These are phyloP conservation scores for Xylaria nigripes DNA, from an alignment of 495 filamentous ascomycete genomes.

Conservation along the genomic window DNA sequence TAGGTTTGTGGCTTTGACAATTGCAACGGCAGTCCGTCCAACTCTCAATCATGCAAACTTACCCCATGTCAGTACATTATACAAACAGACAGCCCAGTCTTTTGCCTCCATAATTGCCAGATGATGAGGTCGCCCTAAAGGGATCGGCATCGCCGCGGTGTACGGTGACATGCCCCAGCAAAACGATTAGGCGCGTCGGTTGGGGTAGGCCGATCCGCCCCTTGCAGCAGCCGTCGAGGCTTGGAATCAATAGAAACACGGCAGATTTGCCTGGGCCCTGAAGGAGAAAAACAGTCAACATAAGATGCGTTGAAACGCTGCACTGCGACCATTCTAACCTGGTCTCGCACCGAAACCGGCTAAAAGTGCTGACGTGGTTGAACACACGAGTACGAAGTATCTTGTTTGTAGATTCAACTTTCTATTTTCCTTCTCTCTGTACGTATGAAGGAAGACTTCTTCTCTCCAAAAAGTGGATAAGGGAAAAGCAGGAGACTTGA, in stretches of 20 bases:
- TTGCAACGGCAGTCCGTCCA: background rate
- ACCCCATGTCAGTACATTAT: background rate
- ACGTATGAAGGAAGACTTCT: background rate
- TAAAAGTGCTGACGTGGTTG: slow-evolving; percentile 11
- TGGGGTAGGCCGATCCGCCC: background rate
- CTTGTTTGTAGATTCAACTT: background rate
- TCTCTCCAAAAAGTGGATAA: slow-evolving; percentile 5
- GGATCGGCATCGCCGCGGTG: background rate
- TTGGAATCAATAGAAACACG: background rate
- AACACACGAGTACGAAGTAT: background rate
- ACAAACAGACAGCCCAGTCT: background rate
- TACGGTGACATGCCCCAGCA: background rate
- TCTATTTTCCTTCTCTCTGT: background rate
- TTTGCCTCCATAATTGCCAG: background rate
- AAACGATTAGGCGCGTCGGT: slow-evolving; percentile 1
- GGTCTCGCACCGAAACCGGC: slow-evolving; percentile 12
- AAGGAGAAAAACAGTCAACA: background rate
- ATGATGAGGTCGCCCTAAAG: background rate
- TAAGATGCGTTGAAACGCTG: slow-evolving; percentile 11
- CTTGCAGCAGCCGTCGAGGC: background rate
- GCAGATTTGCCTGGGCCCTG: background rate
- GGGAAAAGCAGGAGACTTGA: background rate
- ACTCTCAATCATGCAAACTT: background rate
- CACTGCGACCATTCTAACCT: slow-evolving; percentile 10
- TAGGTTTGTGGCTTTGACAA: background rate